Percentiles rank a stretch among this genome's conserved stretches.
phyloP scores from a whole-genome alignment of 805 yeast genomes.

The Candida endomychidarum region DNA sequence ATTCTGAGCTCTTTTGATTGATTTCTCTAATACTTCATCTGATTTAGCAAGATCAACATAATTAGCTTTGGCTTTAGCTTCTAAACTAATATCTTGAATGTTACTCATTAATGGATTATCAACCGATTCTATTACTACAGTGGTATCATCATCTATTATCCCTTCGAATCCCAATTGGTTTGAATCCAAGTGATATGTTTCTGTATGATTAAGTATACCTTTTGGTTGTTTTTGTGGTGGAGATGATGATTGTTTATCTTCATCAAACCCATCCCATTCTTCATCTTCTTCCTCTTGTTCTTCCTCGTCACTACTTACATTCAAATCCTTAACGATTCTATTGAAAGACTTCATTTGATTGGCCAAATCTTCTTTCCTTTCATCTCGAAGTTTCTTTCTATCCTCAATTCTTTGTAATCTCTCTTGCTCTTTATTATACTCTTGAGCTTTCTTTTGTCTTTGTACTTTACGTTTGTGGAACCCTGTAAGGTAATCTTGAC shows the following conservation, averaged over 20 bases:
- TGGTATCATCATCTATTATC: constrained; percentile 46
- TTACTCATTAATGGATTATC: constrained; percentile 43
- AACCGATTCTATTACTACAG: constrained; percentile 40
- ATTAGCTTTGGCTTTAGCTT: constrained; percentile 57
- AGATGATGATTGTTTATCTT: no score
- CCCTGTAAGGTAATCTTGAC: constrained; percentile 87
- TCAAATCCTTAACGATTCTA: constrained; percentile 36
- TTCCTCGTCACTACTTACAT: constrained; percentile 20
- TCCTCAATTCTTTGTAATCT: constrained; percentile 72
- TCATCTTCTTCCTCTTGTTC: constrained; percentile 24
- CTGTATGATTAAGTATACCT: constrained; percentile 49
- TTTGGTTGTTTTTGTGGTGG: no score
- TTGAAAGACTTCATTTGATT: constrained; percentile 61
- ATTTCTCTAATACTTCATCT: constrained; percentile 66
- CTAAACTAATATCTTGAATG: constrained; percentile 34
- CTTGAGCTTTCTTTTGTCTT: constrained; percentile 84
- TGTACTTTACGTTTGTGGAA: constrained; percentile 91
- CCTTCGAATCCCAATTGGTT: constrained; percentile 26
- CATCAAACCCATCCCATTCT: constrained; percentile 45
- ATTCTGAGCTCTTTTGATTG: constrained; percentile 76
- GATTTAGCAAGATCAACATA: constrained; percentile 70
- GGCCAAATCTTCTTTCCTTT: constrained; percentile 63
- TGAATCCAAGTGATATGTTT: constrained; percentile 32
- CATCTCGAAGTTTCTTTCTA: constrained; percentile 68
- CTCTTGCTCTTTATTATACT: constrained; percentile 72